Conservation (phyloP, 345 rosid genomes). For the Eucalyptus urophylla region DNA sequence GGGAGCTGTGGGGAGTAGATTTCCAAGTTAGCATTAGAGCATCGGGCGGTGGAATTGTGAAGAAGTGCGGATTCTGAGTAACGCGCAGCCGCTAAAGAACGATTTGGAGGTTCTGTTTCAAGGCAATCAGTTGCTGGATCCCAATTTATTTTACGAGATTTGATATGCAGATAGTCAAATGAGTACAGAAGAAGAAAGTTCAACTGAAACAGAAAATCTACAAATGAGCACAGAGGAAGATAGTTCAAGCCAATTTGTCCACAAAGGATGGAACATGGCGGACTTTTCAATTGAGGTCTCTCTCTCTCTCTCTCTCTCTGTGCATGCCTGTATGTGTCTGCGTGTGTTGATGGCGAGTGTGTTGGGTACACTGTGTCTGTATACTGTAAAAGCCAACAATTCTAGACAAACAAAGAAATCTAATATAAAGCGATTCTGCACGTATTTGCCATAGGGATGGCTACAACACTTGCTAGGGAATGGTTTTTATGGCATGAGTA, state of each 20-base stretch:
- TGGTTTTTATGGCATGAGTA: neutral
- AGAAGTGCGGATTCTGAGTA: neutral
- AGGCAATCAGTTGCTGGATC: neutral
- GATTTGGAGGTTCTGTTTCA: neutral
- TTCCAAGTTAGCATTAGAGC: neutral
- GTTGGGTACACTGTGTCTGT: neutral
- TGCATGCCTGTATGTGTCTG: neutral
- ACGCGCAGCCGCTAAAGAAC: fast-evolving
- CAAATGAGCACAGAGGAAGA: neutral
- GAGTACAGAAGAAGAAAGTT: neutral
- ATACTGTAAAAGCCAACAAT: neutral
- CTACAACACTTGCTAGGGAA: neutral
- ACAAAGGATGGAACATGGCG: neutral
- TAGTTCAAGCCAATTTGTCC: neutral
- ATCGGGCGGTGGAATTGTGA: neutral
- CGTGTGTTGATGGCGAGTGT: neutral
- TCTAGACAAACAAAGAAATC: neutral
- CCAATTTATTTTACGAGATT: neutral
- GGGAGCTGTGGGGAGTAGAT: neutral
- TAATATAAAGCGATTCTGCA: neutral
- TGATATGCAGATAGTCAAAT: neutral
- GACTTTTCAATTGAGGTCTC: neutral
- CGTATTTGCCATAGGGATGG: neutral
- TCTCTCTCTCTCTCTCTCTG: neutral
- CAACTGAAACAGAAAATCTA: neutral